These are phyloP conservation scores for Hsuehochloa calcarea DNA, from an alignment of 176 grass and related monocot species.

Conservation along the genomic window DNA sequence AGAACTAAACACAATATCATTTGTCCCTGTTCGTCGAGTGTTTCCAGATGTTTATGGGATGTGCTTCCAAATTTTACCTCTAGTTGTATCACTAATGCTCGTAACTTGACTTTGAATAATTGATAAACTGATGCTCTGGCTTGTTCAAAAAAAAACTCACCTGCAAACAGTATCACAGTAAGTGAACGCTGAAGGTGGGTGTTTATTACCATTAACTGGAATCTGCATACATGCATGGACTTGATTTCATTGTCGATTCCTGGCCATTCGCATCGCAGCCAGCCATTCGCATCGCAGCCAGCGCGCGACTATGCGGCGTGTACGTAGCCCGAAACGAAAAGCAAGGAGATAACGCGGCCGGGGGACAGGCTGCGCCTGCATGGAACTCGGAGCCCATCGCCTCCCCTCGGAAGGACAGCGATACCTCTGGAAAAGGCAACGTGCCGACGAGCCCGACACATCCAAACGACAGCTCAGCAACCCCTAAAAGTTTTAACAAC, in stretches of 20 bases:
- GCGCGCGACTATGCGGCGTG: too few species aligned
- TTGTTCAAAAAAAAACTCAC: background rate
- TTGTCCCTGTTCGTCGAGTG: background rate
- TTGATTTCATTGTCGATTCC: too few species aligned
- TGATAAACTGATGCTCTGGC: too few species aligned
- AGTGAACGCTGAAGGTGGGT: background rate
- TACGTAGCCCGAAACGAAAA: too few species aligned
- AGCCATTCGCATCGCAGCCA: too few species aligned
- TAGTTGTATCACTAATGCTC: too few species aligned
- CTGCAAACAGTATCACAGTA: background rate
- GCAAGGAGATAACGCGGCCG: too few species aligned
- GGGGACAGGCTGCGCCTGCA: background rate
- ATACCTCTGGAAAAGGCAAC: background rate
- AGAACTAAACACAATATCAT: background rate
- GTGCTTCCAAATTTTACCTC: too few species aligned
- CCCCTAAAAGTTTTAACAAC: background rate
- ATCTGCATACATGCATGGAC: background rate
- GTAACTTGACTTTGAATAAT: too few species aligned
- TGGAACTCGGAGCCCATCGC: conserved; percentile 35
- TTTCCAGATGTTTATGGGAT: too few species aligned
- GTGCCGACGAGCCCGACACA: conserved; percentile 48
- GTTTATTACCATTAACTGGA: background rate
- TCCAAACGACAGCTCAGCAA: background rate
- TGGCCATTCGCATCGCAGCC: too few species aligned
- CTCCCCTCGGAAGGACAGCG: background rate